Base-by-base conservation (phyloP, 2,329 filamentous ascomycete species). In the Alternaria infectoria region DNA sequence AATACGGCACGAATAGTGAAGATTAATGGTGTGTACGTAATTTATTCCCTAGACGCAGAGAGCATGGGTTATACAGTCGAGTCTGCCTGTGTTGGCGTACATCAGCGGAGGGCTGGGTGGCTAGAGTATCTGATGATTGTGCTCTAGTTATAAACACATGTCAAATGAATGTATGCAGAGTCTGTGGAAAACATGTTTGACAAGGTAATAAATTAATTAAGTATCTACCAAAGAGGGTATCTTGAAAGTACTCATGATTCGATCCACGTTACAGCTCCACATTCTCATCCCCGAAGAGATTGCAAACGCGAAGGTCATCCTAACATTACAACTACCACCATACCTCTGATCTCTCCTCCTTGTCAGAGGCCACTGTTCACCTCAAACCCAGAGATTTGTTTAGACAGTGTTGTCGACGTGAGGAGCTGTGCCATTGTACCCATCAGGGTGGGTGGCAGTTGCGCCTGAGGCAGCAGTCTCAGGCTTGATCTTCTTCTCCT, bases 401-500 rank as follows among this genome's bases (percentile, higher is more conserved):
- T 56, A 56, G 26, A 56, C 54, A 17, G 54, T 56, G 15, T 45
- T 46, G n/a, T 56, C 54, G 4, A 56, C 54, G 13, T 45, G 54
- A 30, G 54, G 54, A 13, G 43, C 54, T 5, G 54, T 30, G 26
- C 54, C 32, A 10, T 56, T 45, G 43, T 56, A 45, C 3, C 49
- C 40, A 17, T 55, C 49, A 11, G 28, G 28, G 30, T 51, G 60
- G 26, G 54, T 57, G 13, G 52, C 32, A 3, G 23, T 51, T 17
- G 51, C 43, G 8, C 57, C 61, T 17, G 57, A 49, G 45, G 32
- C 45, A 3, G 36, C 25, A 45, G 52, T 36, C 19, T 50, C 45
- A 4, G 63, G 54, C 26, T 57, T 45, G 11, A 57, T 75, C 70
- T 73, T 75, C 70, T 72, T 73, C 66, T 74, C 71, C 6, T 60